Conservation (phyloP, 2,329 filamentous ascomycete genomes). For the Clarireedia sp. region DNA sequence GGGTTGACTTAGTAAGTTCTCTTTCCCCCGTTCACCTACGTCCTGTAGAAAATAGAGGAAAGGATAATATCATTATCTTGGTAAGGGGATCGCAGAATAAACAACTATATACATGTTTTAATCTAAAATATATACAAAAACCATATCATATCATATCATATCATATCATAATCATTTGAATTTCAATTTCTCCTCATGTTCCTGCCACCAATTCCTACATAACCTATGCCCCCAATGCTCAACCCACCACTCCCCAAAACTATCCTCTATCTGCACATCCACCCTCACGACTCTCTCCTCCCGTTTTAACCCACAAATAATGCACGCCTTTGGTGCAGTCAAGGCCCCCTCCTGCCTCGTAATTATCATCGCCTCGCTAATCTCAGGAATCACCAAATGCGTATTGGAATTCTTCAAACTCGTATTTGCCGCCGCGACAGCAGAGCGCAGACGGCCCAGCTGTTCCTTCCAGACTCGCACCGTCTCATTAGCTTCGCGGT, state of each 20-base stretch:
- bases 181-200: conserved; percentile 62
- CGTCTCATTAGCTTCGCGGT: conserved; percentile 75
- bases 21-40: too few species aligned
- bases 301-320: conserved; percentile 79
- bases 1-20: too few species aligned
- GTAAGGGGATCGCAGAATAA: too few species aligned
- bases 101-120: too few species aligned
- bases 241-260: conserved; percentile 94
- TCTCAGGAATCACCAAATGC: conserved; percentile 53
- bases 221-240: conserved; percentile 77
- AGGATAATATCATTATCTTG: too few species aligned
- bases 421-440: conserved; percentile 58
- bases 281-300: conserved; percentile 75
- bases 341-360: conserved; percentile 64
- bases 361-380: conserved; percentile 61
- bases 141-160: not conserved
- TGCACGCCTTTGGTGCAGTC: conserved; percentile 66
- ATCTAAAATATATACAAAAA: not conserved
- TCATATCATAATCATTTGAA: too few species aligned
- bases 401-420: conserved; percentile 23
- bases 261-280: conserved; percentile 68
- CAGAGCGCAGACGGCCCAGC: conserved; percentile 65
- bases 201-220: conserved; percentile 79
- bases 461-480: conserved; percentile 67
- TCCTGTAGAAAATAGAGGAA: too few species aligned